A percentile compares a stretch with the other conserved stretches of the same genome.
These are phyloP conservation scores for Calonectria montana DNA, from an alignment of 2,329 filamentous ascomycete species.

Conservation along the genomic window DNA sequence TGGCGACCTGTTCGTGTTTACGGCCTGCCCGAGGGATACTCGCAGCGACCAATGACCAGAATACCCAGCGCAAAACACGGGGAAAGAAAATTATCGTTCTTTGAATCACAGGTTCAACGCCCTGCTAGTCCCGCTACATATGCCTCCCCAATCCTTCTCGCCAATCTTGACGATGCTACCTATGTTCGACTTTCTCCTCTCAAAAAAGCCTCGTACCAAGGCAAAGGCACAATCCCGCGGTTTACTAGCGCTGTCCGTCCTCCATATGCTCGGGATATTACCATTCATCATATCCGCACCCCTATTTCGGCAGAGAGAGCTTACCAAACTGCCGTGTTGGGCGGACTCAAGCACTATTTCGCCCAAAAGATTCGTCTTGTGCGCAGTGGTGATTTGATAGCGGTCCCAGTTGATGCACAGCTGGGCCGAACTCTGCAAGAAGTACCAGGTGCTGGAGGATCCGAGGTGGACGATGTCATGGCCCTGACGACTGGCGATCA, in stretches of 20 bases:
- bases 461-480: slow-evolving; percentile 78
- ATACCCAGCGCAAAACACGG: slow-evolving; percentile 67
- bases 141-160: slow-evolving; percentile 85
- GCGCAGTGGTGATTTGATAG: slow-evolving; percentile 88
- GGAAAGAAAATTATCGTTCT: slow-evolving; percentile 69
- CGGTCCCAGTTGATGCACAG: slow-evolving; percentile 87
- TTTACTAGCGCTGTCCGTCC: slow-evolving; percentile 67
- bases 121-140: slow-evolving; percentile 73
- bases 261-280: slow-evolving; percentile 79
- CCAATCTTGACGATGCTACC: slow-evolving; percentile 83
- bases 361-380: slow-evolving; percentile 84
- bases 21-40: slow-evolving; percentile 83
- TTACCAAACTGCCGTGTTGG: slow-evolving; percentile 86
- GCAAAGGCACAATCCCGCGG: slow-evolving; percentile 65
- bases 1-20: slow-evolving; percentile 93
- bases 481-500: slow-evolving; percentile 59
- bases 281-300: slow-evolving; percentile 87
- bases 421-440: slow-evolving; percentile 87
- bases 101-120: slow-evolving; percentile 75
- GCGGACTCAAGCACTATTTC: slow-evolving; percentile 89
- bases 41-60: slow-evolving; percentile 69
- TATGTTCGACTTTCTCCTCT: slow-evolving; percentile 84
- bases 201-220: slow-evolving; percentile 61
- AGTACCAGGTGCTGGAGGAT: slow-evolving; percentile 66
- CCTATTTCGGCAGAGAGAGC: slow-evolving; percentile 88